phyloP scores from a whole-genome alignment of 2,329 filamentous ascomycete species.

The Phyllosticta citrichinensis region DNA sequence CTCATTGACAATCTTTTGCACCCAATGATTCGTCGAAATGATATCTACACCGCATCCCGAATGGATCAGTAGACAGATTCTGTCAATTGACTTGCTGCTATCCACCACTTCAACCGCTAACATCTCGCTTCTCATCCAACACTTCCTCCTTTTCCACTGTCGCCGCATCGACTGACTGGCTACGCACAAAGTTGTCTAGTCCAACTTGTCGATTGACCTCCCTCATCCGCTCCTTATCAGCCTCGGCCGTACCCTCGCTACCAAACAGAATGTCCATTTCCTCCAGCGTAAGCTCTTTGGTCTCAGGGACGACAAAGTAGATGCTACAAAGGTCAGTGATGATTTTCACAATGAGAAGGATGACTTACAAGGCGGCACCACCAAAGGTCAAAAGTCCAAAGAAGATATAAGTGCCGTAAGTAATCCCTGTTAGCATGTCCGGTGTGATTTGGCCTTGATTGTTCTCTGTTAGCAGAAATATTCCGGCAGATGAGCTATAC shows the following conservation, averaged over 20 bases:
- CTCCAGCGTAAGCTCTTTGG: slow-evolving; percentile 42
- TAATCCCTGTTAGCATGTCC: slow-evolving; percentile 53
- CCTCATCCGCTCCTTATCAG: slow-evolving; percentile 61
- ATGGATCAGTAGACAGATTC: too few species aligned
- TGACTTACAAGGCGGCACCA: slow-evolving; percentile 41
- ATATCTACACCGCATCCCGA: too few species aligned
- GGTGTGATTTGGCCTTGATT: slow-evolving; percentile 54
- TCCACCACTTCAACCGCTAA: neutral
- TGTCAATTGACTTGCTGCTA: neutral
- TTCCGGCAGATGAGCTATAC: neutral
- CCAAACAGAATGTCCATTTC: slow-evolving; percentile 59
- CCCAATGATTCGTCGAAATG: too few species aligned
- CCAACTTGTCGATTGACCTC: slow-evolving; percentile 64
- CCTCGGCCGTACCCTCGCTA: slow-evolving; percentile 53
- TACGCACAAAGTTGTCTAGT: slow-evolving; percentile 31
- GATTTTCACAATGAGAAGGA: neutral
- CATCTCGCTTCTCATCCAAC: slow-evolving; percentile 1
- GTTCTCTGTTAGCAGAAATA: neutral
- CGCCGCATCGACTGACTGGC: neutral
- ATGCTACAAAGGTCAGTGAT: slow-evolving; percentile 18
- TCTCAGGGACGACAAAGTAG: slow-evolving; percentile 44
- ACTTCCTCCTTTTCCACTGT: slow-evolving; percentile 7
- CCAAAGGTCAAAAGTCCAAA: slow-evolving; percentile 56
- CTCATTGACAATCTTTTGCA: too few species aligned
- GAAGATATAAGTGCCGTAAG: slow-evolving; percentile 62